Evolutionary conservation across 805 yeast genomes (phyloP).

Genomic region (Spathaspora sp.): DNA sequence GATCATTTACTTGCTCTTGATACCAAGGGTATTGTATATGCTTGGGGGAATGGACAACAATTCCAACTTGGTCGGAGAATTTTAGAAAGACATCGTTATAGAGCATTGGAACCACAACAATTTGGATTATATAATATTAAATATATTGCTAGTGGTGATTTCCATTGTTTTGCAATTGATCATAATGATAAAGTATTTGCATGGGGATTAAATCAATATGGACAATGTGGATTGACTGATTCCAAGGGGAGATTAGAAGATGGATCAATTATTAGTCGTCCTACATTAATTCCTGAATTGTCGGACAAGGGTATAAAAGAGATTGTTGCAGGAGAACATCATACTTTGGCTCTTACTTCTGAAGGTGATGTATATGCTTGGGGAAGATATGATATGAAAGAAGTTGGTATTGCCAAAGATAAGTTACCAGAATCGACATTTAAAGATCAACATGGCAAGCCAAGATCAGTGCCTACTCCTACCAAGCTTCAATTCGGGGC

Average conservation of each 20-base stretch:
- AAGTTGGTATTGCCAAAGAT: conserved; percentile 71
- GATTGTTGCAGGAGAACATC: conserved; percentile 94
- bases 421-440: conserved; percentile 71
- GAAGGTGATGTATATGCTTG: conserved; percentile 76
- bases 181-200: conserved; percentile 65
- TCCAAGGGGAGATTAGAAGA: conserved; percentile 73
- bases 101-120: conserved; percentile 75
- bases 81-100: conserved; percentile 69
- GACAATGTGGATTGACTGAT: conserved; percentile 78
- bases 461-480: conserved; percentile 84
- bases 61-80: conserved; percentile 87
- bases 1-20: conserved; percentile 88
- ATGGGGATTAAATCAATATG: conserved; percentile 97
- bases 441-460: conserved; percentile 73
- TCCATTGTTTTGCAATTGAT: conserved; percentile 90
- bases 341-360: conserved; percentile 69
- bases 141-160: conserved; percentile 88
- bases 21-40: conserved; percentile 78
- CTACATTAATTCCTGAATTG: conserved; percentile 69
- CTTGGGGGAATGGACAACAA: conserved; percentile 98
- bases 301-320: conserved; percentile 51
- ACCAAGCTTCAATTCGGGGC: conserved; percentile 50
- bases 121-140: conserved; percentile 78
- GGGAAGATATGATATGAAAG: conserved; percentile 94
- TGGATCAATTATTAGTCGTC: conserved; percentile 75